Evolutionary conservation across 202 grass and related monocot genomes (phyloP).

Genomic region (Panicum hallii): DNA sequence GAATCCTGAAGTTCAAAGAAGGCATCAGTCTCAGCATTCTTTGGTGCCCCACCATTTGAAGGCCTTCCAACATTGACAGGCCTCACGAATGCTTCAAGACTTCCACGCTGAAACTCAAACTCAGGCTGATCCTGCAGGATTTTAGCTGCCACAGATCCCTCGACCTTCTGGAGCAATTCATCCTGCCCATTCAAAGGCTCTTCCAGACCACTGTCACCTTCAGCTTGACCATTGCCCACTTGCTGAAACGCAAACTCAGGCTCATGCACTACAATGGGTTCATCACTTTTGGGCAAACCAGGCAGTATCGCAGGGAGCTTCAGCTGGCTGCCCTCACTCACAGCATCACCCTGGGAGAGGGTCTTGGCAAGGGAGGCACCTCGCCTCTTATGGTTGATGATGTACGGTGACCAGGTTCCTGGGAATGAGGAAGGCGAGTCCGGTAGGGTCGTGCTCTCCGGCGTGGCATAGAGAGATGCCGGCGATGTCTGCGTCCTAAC

Average conservation of each 20-base stretch:
- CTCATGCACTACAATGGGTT: conserved; percentile 45
- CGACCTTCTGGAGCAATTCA: conserved; percentile 48
- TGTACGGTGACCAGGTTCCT: conserved; percentile 71
- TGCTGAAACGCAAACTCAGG: conserved; percentile 41
- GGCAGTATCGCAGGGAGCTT: background rate
- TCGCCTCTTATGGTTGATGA: conserved; percentile 89
- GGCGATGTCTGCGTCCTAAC: conserved; percentile 45
- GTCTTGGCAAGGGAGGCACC: conserved; percentile 71
- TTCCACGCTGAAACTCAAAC: conserved; percentile 49
- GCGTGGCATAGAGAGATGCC: conserved; percentile 67
- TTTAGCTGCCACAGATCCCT: conserved; percentile 22
- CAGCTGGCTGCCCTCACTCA: conserved; percentile 1
- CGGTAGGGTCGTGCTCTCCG: conserved; percentile 68
- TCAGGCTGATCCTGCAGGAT: conserved; percentile 41
- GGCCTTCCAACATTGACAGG: conserved; percentile 44
- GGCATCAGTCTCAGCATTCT: conserved; percentile 46
- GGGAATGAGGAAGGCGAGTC: conserved; percentile 82
- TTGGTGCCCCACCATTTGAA: conserved; percentile 31
- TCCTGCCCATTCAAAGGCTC: conserved; percentile 35
- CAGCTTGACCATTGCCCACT: conserved; percentile 21
- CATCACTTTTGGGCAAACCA: conserved; percentile 28
- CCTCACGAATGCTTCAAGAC: conserved; percentile 31
- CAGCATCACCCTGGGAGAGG: conserved; percentile 49
- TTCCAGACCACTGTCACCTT: conserved; percentile 29
- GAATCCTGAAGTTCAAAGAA: conserved; percentile 81